Evolutionary conservation across 75 land plant genomes (phyloP).

Genomic region (Cupressus sempervirens): DNA sequence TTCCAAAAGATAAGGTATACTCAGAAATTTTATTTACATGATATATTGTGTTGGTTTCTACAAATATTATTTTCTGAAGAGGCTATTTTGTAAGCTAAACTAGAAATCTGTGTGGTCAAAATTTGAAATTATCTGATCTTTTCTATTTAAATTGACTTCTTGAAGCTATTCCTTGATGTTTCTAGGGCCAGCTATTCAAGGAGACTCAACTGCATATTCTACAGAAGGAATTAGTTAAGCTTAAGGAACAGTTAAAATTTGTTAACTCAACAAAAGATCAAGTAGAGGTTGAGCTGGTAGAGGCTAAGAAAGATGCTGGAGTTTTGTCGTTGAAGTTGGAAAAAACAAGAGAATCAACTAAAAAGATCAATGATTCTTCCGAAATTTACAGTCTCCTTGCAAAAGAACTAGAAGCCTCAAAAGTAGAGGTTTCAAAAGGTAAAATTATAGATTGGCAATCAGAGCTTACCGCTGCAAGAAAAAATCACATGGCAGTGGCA

Average conservation of each 20-base stretch:
- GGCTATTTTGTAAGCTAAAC: background rate
- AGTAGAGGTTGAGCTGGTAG: slow-evolving; percentile 9
- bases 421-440: background rate
- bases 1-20: slow-evolving; percentile 32
- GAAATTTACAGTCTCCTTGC: background rate
- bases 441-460: slow-evolving; percentile 2
- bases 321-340: slow-evolving; percentile 7
- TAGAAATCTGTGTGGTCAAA: background rate
- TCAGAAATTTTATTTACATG: background rate
- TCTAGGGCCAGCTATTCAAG: background rate
- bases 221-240: slow-evolving; percentile 13
- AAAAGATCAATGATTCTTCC: background rate
- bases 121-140: background rate
- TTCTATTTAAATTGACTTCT: background rate
- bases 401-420: slow-evolving; percentile 8
- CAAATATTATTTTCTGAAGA: background rate
- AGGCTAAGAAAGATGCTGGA: slow-evolving; percentile 10
- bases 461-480: background rate
- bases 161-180: background rate
- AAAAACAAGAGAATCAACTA: background rate
- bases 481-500: background rate
- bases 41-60: background rate
- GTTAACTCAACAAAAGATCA: slow-evolving; percentile 8
- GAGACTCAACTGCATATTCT: slow-evolving; percentile 14
- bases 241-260: slow-evolving; percentile 7